Evolutionary conservation across 2,329 filamentous ascomycete genomes (phyloP).

Genomic region (Ascochyta fabae): DNA sequence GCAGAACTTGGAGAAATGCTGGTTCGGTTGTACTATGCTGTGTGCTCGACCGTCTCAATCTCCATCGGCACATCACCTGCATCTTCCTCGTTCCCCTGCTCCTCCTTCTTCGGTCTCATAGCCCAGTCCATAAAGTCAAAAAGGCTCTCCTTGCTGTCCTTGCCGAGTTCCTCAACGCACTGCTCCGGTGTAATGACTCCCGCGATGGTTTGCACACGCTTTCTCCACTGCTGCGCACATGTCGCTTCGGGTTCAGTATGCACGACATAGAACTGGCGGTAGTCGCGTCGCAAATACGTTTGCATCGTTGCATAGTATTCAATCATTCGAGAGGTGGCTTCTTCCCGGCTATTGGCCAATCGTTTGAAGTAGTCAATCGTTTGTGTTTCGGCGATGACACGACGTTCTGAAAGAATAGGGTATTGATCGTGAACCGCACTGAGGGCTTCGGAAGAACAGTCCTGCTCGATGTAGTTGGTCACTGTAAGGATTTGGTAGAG

Average conservation of each 20-base stretch:
- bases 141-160: slow-evolving; percentile 23
- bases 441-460: slow-evolving; percentile 15
- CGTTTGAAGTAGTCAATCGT: slow-evolving; percentile 36
- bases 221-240: slow-evolving; percentile 30
- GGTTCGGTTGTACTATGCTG: background rate
- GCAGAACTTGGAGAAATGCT: background rate
- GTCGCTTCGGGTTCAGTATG: slow-evolving; percentile 33
- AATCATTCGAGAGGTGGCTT: slow-evolving; percentile 37
- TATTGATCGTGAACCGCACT: slow-evolving; percentile 30
- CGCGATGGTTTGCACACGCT: slow-evolving; percentile 31
- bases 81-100: background rate
- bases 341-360: slow-evolving; percentile 22
- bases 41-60: background rate
- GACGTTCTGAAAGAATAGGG: slow-evolving; percentile 40
- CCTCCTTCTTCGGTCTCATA: slow-evolving; percentile 14
- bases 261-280: slow-evolving; percentile 43
- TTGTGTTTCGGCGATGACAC: slow-evolving; percentile 23
- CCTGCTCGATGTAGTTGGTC: slow-evolving; percentile 37
- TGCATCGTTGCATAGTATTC: slow-evolving; percentile 34
- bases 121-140: slow-evolving; percentile 42
- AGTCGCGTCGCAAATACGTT: slow-evolving; percentile 30
- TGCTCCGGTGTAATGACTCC: slow-evolving; percentile 39
- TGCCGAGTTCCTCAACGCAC: slow-evolving; percentile 33
- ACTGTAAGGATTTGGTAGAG: slow-evolving; percentile 34
- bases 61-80: slow-evolving; percentile 1